These are phyloP conservation scores for Chlorophyllum brunneum DNA, from an alignment of 768 basidiomycete species.

Conservation along the genomic window DNA sequence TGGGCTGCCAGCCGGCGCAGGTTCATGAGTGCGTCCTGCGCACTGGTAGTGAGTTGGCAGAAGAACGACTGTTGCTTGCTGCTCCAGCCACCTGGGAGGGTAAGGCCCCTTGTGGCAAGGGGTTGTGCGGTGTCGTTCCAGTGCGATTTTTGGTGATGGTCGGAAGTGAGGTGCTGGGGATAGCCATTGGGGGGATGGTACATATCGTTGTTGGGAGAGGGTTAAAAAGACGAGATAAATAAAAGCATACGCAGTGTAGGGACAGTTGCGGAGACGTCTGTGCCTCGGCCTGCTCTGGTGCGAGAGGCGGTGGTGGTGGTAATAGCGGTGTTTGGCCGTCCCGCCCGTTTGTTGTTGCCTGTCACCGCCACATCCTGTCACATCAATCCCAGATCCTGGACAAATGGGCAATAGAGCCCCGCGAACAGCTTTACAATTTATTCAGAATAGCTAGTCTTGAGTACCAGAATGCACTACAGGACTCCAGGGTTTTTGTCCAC, in stretches of 20 bases:
- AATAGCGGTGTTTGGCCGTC: conserved; percentile 7
- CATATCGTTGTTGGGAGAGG: conserved; percentile 18
- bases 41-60: background rate
- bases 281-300: background rate
- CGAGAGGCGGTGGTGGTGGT: background rate
- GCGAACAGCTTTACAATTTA: no score
- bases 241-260: conserved; percentile 11
- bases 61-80: background rate
- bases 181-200: conserved; percentile 24
- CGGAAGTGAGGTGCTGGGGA: conserved; percentile 19
- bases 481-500: no score
- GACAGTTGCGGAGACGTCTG: conserved; percentile 1
- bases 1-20: conserved; percentile 6
- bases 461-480: no score
- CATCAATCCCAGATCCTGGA: conserved; percentile 7
- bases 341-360: background rate
- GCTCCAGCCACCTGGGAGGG: conserved; percentile 18
- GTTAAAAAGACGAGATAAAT: conserved; percentile 16
- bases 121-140: conserved; percentile 24
- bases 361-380: conserved; percentile 1
- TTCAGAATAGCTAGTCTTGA: background rate
- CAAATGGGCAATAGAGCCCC: no score
- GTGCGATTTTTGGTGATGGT: conserved; percentile 20
- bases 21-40: conserved; percentile 2
- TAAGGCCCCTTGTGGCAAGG: conserved; percentile 25